Base-by-base conservation (phyloP, 257 asterid species). In the Solanum ossicruentum region DNA sequence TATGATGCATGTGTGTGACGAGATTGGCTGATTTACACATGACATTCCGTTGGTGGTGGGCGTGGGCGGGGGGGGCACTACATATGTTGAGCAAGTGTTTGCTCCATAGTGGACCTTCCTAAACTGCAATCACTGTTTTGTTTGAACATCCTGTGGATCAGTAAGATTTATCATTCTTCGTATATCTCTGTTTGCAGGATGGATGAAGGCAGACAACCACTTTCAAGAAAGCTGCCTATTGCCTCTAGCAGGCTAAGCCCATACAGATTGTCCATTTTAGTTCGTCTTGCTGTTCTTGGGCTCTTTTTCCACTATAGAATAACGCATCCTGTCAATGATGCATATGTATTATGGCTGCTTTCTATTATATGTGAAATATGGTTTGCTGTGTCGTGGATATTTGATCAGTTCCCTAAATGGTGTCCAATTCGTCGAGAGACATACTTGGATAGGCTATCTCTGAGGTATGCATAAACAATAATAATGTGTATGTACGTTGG, bases 191-290 rank as follows among this genome's bases (percentile, higher is more conserved):
- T 84, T 88, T 84, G 80, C 89, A 96, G 99, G 95, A 92, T 91
- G 98, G 99, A 96, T 66, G 98, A 96, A 92, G 99, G 99, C 84
- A 90, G 99, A 87, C 99, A 96, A 60, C 99, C 99, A 10, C 98
- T 96, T 84, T 94, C 99, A 6, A 91, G 99, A 86, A 96, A 96
- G 91, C 79, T 87, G 69, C 98, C 98, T 9, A 90, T 96, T 85
- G 89, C 97, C 85, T 94, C 98, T 8, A 96, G 99, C 97, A 94
- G 83, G 94, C 95, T 94, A 81, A 96, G 88, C 85, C 99, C 99
- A 12, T 96, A 96, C 93, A 89, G 99, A 88, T 87, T 96, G 67
- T 84, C 94, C 91, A 96, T 96, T 90, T 78, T 96, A 56, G 81
- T 96, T 56, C 98, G 99, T 11, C 87, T 96, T 91, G 97, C 84